A percentile compares a stretch with the other conserved stretches of the same genome.
These are phyloP conservation scores for Daucus carota DNA, from an alignment of 129 eudicot genomes.

Conservation along the genomic window DH1_v3.0 NC_030386.2:16671501-16672000, in stretches of 20 bases:
- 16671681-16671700: not conserved
- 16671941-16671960: conserved; percentile 6
- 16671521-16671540: conserved; percentile 70
- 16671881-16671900: not conserved
- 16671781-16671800: conserved; percentile 6
- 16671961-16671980: not conserved
- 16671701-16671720: conserved; percentile 16
- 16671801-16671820: conserved; percentile 28
- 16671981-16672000: not conserved
- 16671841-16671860: not conserved
- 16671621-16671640: not conserved
- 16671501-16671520: conserved; percentile 29
- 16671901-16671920: not conserved
- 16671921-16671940: not conserved
- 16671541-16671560: conserved; percentile 67
- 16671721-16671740: conserved; percentile 19
- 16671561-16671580: conserved; percentile 81
- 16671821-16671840: conserved; percentile 57
- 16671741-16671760: conserved; percentile 4
- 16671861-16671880: not conserved
- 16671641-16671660: not conserved
- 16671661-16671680: not conserved
- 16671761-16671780: not conserved
- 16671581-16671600: conserved; percentile 93
- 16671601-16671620: conserved; percentile 80